Evolutionary conservation across 2,329 filamentous ascomycete genomes (phyloP), one percentile per base, ranked within the genome.

Genomic region (Hysterium pulicare): DNA sequence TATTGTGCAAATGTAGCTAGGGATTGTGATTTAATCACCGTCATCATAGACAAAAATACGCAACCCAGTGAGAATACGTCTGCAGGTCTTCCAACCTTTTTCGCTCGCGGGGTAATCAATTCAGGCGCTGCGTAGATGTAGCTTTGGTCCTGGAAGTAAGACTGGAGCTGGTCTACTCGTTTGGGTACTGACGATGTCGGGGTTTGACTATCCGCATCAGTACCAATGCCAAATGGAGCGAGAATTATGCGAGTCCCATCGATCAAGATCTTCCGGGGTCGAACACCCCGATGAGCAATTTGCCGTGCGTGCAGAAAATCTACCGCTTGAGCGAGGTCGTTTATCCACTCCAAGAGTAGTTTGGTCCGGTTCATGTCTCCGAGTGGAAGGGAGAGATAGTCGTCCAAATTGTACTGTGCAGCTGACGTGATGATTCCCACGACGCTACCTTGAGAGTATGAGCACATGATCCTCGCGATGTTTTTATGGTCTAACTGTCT

Each of bases 21-120:
- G 1, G 63, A 61, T 30, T 64, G 60, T 38, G 64, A 62, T 38
- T 67, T 64, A 2, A 57, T 62, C 5, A 62, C 59, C 1, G 65
- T 67, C 44, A 69, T 55, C 58, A 70, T 69, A 11, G 57, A 54
- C 1, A 69, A 48, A 45, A 69, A 68, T 3, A 69, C 58, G 35
- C 64, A 68, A n/a, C 66, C 67, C 1, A 70, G 42, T 0, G 63
- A 63, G 45, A 69, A 70, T 3, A 68, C 60, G 35, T 70, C 67
- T 2, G 64, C 62, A 38, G 62, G 59, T 9, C 62, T 55, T n/a
- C 41, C 38, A 13, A 22, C 19, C 21, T 45, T 38, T 41, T 66
- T 66, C 1, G 58, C 64, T 10, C 62, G 62, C 2, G 64, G 60
- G 0, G 59, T 48, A n/a, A 67, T 54, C 2, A 60, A 56, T 44